Evolutionary conservation across 169 alveolate genomes (phyloP), one percentile per base, ranked within the genome.

Genomic region (Plasmodium coatneyi): DNA sequence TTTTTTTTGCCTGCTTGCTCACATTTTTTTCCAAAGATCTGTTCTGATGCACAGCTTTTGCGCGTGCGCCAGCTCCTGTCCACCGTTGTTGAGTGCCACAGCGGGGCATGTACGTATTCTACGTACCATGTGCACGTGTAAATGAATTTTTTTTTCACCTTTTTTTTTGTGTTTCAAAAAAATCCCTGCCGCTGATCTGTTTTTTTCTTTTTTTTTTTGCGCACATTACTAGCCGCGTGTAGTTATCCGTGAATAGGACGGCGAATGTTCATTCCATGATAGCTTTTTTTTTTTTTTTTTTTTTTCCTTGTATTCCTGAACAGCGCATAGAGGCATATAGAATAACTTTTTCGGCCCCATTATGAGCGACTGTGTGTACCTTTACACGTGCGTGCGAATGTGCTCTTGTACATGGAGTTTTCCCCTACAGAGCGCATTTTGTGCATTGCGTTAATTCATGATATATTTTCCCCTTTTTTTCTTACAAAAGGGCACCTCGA

Each of bases 161-260:
- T 82, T 82, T 82, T 82, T 82, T 82, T 82, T 46, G 80, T 60
- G 34, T 49, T 60, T 54, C 36, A 34, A 41, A 36, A 49, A 60
- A 36, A 36, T 28, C 36, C 49, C 5, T 28, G 12, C 60, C 32
- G 43, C n/a, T 19, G 7, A n/a, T 41, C 49, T 34, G 19, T 39
- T 79, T 36, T 79, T 46, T 80, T 52, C 9, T 46, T 52, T 49
- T 5, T 39, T 16, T 16, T 32, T 36, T 32, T 36, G n/a, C 83
- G 25, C 16, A 76, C 49, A 76, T 32, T 36, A 34, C 36, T 25
- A 80, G 60, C 10, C 30, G 34, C 49, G 41, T 36, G n/a, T 34
- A 82, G 39, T 4, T 36, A 60, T 32, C 49, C 71, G 41, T 66
- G 92, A 66, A 82, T 66, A 82, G 19, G 46, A 25, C 34, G 10